Conservation (phyloP, 257 asterid genomes). For the Solanum habrochaites region DNA sequence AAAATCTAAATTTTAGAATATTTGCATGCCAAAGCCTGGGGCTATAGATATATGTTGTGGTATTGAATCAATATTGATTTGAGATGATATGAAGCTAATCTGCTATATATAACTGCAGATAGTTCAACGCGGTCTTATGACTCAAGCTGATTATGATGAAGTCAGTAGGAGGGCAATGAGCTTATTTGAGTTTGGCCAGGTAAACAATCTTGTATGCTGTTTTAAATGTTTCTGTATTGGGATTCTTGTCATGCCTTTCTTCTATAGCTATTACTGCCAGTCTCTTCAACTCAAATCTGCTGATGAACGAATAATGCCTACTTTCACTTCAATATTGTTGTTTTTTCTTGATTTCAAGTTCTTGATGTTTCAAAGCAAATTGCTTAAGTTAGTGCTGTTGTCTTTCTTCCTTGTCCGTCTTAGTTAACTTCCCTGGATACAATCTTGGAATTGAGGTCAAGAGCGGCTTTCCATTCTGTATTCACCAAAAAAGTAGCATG, state of each 20-base stretch:
- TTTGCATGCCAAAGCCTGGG: neutral
- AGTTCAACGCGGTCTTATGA: conserved; percentile 62
- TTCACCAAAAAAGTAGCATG: neutral
- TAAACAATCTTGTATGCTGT: conserved; percentile 1
- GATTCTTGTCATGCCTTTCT: neutral
- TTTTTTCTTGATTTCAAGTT: neutral
- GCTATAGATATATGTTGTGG: neutral
- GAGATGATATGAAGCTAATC: neutral
- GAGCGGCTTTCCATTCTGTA: neutral
- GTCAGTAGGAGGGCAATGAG: conserved; percentile 71
- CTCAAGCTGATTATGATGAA: conserved; percentile 58
- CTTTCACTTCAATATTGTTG: neutral
- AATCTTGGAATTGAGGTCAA: neutral
- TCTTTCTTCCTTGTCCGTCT: neutral
- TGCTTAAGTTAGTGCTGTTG: neutral
- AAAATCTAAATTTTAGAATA: neutral
- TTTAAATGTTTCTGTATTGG: neutral
- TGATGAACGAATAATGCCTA: neutral
- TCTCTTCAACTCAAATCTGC: neutral
- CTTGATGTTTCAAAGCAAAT: neutral
- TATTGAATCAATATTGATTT: neutral
- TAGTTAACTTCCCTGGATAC: neutral
- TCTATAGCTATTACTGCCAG: neutral
- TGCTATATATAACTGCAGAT: conserved; percentile 35
- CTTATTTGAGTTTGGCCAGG: conserved; percentile 91